Percentiles rank a stretch among this genome's conserved stretches.
Conservation (phyloP, 2,329 filamentous ascomycete species). For the Xylariaceae sp. region DNA sequence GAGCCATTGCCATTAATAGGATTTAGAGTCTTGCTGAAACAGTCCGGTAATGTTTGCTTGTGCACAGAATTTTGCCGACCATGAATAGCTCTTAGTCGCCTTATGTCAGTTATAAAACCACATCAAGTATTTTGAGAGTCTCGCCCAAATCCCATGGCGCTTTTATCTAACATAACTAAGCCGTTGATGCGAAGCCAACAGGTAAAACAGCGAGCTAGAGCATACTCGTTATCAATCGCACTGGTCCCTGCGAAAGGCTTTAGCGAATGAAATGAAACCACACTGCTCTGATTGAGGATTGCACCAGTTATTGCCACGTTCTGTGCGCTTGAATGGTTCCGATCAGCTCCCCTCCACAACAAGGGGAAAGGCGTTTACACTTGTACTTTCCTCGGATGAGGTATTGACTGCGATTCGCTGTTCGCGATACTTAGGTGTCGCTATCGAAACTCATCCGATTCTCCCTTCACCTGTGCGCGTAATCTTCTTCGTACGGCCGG, state of each 20-base stretch:
- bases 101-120: constrained; percentile 13
- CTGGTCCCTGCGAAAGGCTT: too few species aligned
- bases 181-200: too few species aligned
- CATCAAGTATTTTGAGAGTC: constrained; percentile 9
- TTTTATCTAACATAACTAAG: constrained; percentile 1
- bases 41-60: not conserved
- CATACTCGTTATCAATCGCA: too few species aligned
- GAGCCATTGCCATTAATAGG: not conserved
- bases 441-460: not conserved
- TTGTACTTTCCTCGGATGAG: too few species aligned
- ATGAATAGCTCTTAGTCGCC: not conserved
- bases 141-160: not conserved
- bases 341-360: not conserved
- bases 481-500: not conserved
- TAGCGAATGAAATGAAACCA: too few species aligned
- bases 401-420: too few species aligned
- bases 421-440: too few species aligned
- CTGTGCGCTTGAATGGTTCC: not conserved
- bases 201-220: too few species aligned
- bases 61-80: not conserved
- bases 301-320: too few species aligned
- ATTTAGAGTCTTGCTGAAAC: not conserved
- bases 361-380: too few species aligned
- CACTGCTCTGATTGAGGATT: too few species aligned
- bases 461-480: not conserved